Evolutionary conservation across 768 basidiomycete species (phyloP).

Genomic region (Suillus variegatus): DNA sequence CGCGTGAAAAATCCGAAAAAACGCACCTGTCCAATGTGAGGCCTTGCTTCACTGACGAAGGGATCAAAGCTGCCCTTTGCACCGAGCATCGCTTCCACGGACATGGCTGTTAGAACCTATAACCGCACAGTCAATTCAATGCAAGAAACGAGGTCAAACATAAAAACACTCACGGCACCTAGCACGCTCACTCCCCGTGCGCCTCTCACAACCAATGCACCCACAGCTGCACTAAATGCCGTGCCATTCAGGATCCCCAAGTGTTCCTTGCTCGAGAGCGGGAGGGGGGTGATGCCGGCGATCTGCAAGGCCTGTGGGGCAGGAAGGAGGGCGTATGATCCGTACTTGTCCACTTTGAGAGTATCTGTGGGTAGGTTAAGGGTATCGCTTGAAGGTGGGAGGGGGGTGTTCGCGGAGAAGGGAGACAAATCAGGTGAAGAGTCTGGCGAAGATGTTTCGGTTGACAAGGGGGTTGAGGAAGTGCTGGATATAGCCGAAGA

Average conservation of each 20-base stretch:
- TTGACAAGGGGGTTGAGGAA: constrained; percentile 3
- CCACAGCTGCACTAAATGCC: constrained; percentile 81
- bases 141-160: background rate
- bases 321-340: constrained; percentile 7
- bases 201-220: constrained; percentile 70
- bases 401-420: constrained; percentile 30
- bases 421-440: constrained; percentile 26
- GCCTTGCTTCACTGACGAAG: constrained; percentile 75
- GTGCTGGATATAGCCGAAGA: constrained; percentile 8
- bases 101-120: constrained; percentile 80
- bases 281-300: constrained; percentile 63
- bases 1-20: background rate
- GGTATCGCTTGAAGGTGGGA: constrained; percentile 41
- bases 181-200: constrained; percentile 67
- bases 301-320: constrained; percentile 54
- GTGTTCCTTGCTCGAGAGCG: constrained; percentile 75
- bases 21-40: constrained; percentile 77
- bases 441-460: background rate
- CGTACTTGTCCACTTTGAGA: background rate
- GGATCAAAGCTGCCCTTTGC: constrained; percentile 71
- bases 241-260: constrained; percentile 85
- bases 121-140: background rate
- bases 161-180: constrained; percentile 33
- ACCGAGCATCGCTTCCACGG: constrained; percentile 79
- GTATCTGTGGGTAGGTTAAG: constrained; percentile 36